Conservation (phyloP, 805 yeast genomes). For the Schwanniomyces vanrijiae region DNA sequence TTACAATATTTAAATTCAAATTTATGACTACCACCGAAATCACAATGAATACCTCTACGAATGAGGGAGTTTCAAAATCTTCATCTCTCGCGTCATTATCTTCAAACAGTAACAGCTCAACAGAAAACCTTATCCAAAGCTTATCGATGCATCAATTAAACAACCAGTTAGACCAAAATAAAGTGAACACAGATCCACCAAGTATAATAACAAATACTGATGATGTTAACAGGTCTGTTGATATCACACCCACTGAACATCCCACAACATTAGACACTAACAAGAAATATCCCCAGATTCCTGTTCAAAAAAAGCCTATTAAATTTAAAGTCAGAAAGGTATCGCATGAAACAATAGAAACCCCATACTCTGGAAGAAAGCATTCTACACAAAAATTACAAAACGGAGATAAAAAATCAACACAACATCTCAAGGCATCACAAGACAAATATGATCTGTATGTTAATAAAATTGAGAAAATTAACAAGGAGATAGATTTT, state of each 20-base stretch:
- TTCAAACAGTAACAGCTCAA: constrained; percentile 21
- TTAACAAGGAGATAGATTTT: constrained; percentile 40
- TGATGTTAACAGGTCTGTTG: not conserved
- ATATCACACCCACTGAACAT: not conserved
- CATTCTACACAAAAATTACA: not conserved
- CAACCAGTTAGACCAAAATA: not conserved
- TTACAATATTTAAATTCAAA: not conserved
- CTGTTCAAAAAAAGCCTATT: constrained; percentile 22
- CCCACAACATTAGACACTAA: not conserved
- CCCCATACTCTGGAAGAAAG: constrained; percentile 8
- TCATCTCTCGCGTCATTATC: constrained; percentile 21
- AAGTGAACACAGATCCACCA: not conserved
- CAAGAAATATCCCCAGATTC: not conserved
- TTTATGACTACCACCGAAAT: not conserved
- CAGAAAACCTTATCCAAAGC: constrained; percentile 20
- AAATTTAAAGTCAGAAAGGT: constrained; percentile 36
- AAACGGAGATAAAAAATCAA: constrained; percentile 5
- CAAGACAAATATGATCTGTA: constrained; percentile 38
- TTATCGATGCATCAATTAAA: constrained; percentile 11
- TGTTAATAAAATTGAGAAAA: constrained; percentile 30
- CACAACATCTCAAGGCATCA: constrained; percentile 17
- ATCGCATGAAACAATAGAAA: constrained; percentile 23
- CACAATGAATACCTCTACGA: not conserved
- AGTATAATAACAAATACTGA: not conserved
- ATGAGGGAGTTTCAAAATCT: constrained; percentile 1